Evolutionary conservation across 2,329 filamentous ascomycete species (phyloP), one percentile per base, ranked within the genome.

Genomic region (Aspergillus awamori): DNA sequence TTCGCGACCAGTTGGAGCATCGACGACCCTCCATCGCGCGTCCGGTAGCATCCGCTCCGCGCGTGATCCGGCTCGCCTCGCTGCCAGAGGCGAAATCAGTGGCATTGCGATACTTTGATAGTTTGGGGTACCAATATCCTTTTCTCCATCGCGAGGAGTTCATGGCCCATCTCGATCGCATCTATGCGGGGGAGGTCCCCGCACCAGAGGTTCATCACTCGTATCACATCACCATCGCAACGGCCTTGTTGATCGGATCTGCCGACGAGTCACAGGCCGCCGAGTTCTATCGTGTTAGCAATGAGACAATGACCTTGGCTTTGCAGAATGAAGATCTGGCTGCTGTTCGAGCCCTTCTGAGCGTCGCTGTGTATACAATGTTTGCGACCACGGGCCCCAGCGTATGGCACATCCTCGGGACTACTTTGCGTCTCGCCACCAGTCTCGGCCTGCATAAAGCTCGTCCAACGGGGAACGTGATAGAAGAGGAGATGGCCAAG

Each of bases 401-500:
- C 58, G 72, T 77, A 24, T 77, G 75, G 75, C 75, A 77, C 66
- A 67, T 77, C n/a, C 53, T 78, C 57, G 76, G 76, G 5, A 69
- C 72, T 4, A 70, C 76, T 4, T 66, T 78, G 62, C 73, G 76
- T 7, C 68, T 79, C 33, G 71, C 76, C 1, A 76, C 71, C 8
- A 78, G 76, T 53, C 65, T 79, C 22, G 75, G 74, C 10, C 54
- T 79, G 15, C 76, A 79, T 62, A 77, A 76, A 52, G 61, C 64
- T 15, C 70, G 71, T 24, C 66, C 70, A 1, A 65, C 69, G 36
- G 58, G 71, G 4, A 72, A 65, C 53, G 28, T 72, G 47, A 53
- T 72, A 7, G 76, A 78, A 49, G 72, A 77, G 30, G 76, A 80
- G 56, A 75, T 79, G 71, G 66, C 73, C 2, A 79, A 78, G 58